Base-by-base conservation (phyloP, 148 eudicot genomes). In the Rhododendron ferrugineum region DNA sequence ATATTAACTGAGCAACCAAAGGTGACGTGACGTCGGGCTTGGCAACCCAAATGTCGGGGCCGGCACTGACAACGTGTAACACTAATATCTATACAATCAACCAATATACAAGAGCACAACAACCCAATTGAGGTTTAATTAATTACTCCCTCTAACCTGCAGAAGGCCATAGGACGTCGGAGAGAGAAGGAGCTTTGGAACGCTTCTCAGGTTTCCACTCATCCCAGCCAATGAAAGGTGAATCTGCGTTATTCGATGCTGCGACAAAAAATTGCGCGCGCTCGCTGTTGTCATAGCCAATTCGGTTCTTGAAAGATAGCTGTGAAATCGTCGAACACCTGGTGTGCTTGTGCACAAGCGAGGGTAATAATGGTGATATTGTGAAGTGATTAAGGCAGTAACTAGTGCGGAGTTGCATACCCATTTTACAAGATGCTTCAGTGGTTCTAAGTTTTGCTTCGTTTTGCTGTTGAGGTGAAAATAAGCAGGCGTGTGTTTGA, bases 161-260 rank as follows among this genome's bases (percentile, higher is more conserved):
- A 66, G 98, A 92, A 85, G 98, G 98, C 98, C 98, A 96, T 66
- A 96, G 46, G 40, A 93, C 50, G 82, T 93, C 96, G 84, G 98
- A 94, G 40, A 96, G 87, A 3, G 91, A 87, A 84, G 98, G 98
- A 84, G 92, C 84, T 78, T 93, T 89, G n/a, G 93, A 85, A 13
- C 91, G 88, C 84, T 92, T 92, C 3, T 96, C 95, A 44, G 98
- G 98, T 22, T 85, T 84, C 98, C 96, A 95, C 18, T 86, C 87
- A 42, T 92, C 94, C 95, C 92, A 93, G 32, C 80, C 30, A 54
- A 86, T 28, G 46, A 85, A 37, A 26, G 93, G 89, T 32, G 90
- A 86, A 23, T 83, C 87, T 70, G 83, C 90, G 80, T 86, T 68
- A 13, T 79, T 62, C 2, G 85, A 52, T 5, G 92, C 84, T 0